Evolutionary conservation across 164 flowering plant genomes (phyloP).

Genomic region (Vitis labrusca): DNA sequence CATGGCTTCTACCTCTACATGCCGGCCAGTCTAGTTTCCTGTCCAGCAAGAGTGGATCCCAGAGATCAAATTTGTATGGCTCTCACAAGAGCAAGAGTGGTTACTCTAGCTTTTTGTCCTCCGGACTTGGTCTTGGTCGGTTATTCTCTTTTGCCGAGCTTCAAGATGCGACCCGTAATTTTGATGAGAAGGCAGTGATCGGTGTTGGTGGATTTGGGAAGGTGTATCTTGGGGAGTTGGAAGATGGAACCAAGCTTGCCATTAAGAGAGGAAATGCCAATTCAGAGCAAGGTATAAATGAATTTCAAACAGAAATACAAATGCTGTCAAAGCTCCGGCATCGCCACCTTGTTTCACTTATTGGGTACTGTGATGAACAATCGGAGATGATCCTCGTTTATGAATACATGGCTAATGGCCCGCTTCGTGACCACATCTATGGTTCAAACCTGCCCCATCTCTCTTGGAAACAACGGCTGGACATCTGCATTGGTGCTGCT

Average conservation of each 20-base stretch:
- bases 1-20: slow-evolving; percentile 57
- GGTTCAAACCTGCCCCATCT: slow-evolving; percentile 55
- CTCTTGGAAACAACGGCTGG: slow-evolving; percentile 79
- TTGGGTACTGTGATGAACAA: slow-evolving; percentile 82
- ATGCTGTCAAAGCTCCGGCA: slow-evolving; percentile 87
- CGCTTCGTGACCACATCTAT: slow-evolving; percentile 76
- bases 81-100: slow-evolving; percentile 51
- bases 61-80: slow-evolving; percentile 26
- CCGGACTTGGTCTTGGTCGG: slow-evolving; percentile 48
- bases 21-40: slow-evolving; percentile 27
- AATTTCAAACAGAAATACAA: slow-evolving; percentile 82
- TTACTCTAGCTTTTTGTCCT: slow-evolving; percentile 38
- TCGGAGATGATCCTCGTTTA: slow-evolving; percentile 90
- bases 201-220: slow-evolving; percentile 98
- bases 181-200: slow-evolving; percentile 68
- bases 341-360: slow-evolving; percentile 78
- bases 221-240: slow-evolving; percentile 67
- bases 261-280: slow-evolving; percentile 71
- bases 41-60: slow-evolving; percentile 43
- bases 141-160: slow-evolving; percentile 60
- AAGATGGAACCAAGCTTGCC: slow-evolving; percentile 70
- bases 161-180: slow-evolving; percentile 62
- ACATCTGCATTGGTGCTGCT: slow-evolving; percentile 85
- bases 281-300: slow-evolving; percentile 82
- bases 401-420: slow-evolving; percentile 90